phyloP scores from a whole-genome alignment of 768 basidiomycete genomes.

The Podaxis carcinomalis region DNA sequence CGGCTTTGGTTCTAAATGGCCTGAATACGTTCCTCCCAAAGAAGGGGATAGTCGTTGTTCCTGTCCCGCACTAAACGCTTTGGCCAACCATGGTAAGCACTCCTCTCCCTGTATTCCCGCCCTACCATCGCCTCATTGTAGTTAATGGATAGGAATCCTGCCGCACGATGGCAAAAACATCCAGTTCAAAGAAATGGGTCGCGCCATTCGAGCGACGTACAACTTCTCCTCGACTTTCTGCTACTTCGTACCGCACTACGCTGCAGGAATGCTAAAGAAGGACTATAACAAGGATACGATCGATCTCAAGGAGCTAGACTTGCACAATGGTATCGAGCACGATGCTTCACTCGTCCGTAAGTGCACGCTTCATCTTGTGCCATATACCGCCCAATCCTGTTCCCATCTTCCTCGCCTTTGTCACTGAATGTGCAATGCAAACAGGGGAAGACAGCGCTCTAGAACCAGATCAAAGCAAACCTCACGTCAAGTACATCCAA shows the following conservation, averaged over 20 bases:
- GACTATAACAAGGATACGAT: constrained; percentile 56
- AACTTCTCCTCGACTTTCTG: constrained; percentile 71
- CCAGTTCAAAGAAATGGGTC: constrained; percentile 47
- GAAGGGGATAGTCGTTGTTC: constrained; percentile 67
- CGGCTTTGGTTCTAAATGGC: constrained; percentile 63
- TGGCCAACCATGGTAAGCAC: constrained; percentile 75
- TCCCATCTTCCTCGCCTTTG: neutral
- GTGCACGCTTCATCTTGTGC: constrained; percentile 20
- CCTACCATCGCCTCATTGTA: constrained; percentile 15
- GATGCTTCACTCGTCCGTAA: constrained; percentile 59
- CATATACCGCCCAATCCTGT: neutral
- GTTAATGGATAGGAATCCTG: constrained; percentile 42
- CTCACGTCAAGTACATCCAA: constrained; percentile 45
- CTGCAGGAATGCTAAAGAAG: constrained; percentile 53
- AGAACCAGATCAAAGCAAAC: constrained; percentile 47
- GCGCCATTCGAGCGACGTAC: constrained; percentile 48
- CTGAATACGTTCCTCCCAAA: constrained; percentile 53
- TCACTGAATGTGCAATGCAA: neutral
- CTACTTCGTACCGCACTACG: constrained; percentile 57
- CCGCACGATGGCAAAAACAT: constrained; percentile 68
- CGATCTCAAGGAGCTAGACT: constrained; percentile 60
- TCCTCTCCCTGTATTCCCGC: neutral
- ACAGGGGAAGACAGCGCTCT: constrained; percentile 50
- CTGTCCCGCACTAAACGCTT: constrained; percentile 73
- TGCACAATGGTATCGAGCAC: constrained; percentile 77